Evolutionary conservation across 2,329 filamentous ascomycete species (phyloP), one percentile per base, ranked within the genome.

Genomic region (Aspergillus fumigatiaffinis): DNA sequence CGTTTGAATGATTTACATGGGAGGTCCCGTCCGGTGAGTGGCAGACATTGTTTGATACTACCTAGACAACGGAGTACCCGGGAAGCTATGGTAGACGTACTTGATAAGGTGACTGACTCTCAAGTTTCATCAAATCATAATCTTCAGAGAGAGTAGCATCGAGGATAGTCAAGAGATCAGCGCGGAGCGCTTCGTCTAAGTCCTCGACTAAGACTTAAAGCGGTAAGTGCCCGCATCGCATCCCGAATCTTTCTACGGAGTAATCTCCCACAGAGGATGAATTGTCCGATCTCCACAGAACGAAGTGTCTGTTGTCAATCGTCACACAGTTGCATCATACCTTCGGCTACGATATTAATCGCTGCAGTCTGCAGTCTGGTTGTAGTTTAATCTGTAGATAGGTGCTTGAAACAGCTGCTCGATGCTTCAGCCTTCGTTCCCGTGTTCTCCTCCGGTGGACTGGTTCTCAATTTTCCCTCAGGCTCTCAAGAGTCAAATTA

Each of bases 361-460:
- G 14, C 32, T 35, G 14, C 32, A 35, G 32, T 35, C 14, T 38
- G 32, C 14, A 38, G 32, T 38, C 32, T 38, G 17, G 14, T 17
- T 17, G 14, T 17, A 38, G 2, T 38, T 1, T 17, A 17, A 2
- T 38, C 14, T 6, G 9, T 44, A 46, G 42, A 21, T 21, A 46
- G 42, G 9, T 23, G 42, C 20, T 46, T 55, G 28, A 12, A 57
- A 44, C 55, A 51, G 21, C 52, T 42, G 23, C 57, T 54, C 23
- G 53, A 49, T 26, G 51, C 53, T 48, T n/a, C 56, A 57, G 52
- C 47, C 53, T 56, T 59, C 14, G 49, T 51, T 29, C 61, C 54
- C 38, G 54, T 35, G 51, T 53, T 58, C 61, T 49, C 49, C 21
- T 4, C 42, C 20, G 8, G 14, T 23, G 42, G 10, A 46, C n/a